Evolutionary conservation across 140 eudicot genomes (phyloP).

Genomic region (Bidens hawaiensis): DNA sequence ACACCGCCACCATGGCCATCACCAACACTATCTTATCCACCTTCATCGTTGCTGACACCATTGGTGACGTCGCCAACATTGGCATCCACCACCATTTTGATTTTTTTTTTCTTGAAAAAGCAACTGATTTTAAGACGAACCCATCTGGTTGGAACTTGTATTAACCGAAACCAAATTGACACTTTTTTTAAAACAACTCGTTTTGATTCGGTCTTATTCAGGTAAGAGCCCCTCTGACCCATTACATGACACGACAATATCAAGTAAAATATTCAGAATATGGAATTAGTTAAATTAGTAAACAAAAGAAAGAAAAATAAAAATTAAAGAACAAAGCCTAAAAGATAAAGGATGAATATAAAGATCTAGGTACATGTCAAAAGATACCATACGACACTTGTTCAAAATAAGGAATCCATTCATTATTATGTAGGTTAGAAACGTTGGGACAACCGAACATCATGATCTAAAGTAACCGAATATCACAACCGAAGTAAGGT

Average conservation of each 20-base stretch:
- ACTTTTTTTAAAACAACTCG: not conserved
- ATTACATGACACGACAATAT: not conserved
- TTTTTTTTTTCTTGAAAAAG: no score
- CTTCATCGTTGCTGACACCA: no score
- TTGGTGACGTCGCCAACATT: no score
- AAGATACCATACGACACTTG: not conserved
- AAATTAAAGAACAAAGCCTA: not conserved
- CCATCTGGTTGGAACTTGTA: no score
- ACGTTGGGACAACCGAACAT: constrained; percentile 1
- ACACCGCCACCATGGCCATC: no score
- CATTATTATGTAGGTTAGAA: not conserved
- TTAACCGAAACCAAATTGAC: not conserved
- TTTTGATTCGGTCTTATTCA: no score
- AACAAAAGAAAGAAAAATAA: not conserved
- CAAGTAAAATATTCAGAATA: not conserved
- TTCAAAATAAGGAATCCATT: constrained; percentile 3
- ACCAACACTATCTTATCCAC: no score
- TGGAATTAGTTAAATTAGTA: not conserved
- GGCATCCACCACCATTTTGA: no score
- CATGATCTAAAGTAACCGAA: not conserved
- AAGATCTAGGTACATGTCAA: not conserved
- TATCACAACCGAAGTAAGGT: not conserved
- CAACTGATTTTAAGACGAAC: no score
- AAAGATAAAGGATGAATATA: not conserved
- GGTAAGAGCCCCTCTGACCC: no score